Evolutionary conservation across 2,329 filamentous ascomycete genomes (phyloP).

Genomic region (Myriosclerotinia curreyana): DNA sequence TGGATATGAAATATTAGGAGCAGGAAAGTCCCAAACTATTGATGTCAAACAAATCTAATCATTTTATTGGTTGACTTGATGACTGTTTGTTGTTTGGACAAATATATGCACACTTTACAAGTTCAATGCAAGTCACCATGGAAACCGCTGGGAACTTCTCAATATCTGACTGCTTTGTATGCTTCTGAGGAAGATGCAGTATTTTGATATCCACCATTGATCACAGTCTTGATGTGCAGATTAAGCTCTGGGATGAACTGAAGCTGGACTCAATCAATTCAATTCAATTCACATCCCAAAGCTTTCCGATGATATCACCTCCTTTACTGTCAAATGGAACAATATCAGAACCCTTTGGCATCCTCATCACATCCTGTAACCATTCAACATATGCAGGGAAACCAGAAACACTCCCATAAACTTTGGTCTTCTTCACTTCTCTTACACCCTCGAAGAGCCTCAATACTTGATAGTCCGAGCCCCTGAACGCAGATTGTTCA

Average conservation of each 20-base stretch:
- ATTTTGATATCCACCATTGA: not conserved
- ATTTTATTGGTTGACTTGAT: not conserved
- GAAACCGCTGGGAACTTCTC: too few relatives aligned
- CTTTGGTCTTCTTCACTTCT: conserved; percentile 44
- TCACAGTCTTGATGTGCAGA: not conserved
- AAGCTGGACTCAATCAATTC: not conserved
- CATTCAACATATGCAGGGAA: conserved; percentile 36
- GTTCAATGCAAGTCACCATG: not conserved
- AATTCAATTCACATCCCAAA: not conserved
- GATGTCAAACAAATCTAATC: not conserved
- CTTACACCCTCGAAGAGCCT: conserved; percentile 46
- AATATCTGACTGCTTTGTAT: not conserved
- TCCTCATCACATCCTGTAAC: conserved; percentile 34
- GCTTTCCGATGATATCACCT: not conserved
- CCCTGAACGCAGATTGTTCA: conserved; percentile 47
- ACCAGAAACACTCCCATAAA: conserved; percentile 38
- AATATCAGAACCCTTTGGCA: conserved; percentile 19
- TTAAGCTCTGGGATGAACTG: not conserved
- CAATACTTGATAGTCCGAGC: conserved; percentile 44
- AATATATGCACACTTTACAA: not conserved
- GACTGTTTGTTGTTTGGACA: not conserved
- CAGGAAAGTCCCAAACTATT: too few relatives aligned
- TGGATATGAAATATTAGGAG: too few relatives aligned
- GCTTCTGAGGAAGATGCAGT: not conserved
- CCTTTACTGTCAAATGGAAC: conserved; percentile 1